Percentiles rank a stretch among this genome's conserved stretches.
phyloP scores from a whole-genome alignment of 345 rosid species.

The Jatropha curcas region DNA sequence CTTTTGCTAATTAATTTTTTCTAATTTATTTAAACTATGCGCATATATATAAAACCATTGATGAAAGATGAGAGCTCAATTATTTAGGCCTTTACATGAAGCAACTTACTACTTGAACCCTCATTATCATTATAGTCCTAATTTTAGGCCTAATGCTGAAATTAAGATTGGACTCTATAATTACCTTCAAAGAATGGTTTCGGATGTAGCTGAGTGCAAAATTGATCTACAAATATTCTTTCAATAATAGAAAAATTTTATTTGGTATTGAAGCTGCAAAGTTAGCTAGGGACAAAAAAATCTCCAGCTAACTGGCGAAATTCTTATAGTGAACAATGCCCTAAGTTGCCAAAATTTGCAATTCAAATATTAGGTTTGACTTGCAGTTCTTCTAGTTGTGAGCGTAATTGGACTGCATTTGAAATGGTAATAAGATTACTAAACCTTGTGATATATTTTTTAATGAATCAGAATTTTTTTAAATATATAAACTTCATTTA shows the following conservation, averaged over 20 bases:
- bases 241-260: background rate
- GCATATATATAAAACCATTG: too few species aligned
- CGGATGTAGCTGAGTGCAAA: background rate
- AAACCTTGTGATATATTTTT: too few species aligned
- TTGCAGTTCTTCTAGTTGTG: background rate
- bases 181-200: background rate
- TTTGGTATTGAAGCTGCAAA: background rate
- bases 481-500: too few species aligned
- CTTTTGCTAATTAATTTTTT: too few species aligned
- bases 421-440: background rate
- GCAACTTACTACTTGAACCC: background rate
- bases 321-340: background rate
- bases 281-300: background rate
- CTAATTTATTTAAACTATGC: too few species aligned
- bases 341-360: background rate
- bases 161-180: constrained; percentile 3
- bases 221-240: background rate
- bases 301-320: background rate
- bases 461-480: too few species aligned
- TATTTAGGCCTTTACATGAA: too few species aligned
- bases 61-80: too few species aligned
- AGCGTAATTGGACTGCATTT: background rate
- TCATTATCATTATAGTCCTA: background rate
- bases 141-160: background rate
- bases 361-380: background rate